A percentile compares a stretch with the other conserved stretches of the same genome.
Evolutionary conservation across 1,284 basidiomycete species (phyloP).

Genomic region (Heterobasidion occidentale): DNA sequence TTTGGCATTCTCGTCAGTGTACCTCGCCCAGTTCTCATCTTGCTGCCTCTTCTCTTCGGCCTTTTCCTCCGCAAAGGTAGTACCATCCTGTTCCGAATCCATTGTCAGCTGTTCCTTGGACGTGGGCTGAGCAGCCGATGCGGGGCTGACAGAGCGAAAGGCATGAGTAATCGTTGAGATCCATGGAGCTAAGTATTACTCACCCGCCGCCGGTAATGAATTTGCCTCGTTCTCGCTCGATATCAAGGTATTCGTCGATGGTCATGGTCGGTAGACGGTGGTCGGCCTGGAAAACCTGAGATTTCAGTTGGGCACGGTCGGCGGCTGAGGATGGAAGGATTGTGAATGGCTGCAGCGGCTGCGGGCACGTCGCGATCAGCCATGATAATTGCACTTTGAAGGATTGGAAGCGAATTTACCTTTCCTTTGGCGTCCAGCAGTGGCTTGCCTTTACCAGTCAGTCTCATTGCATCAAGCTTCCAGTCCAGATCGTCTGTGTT

Average conservation of each 20-base stretch:
- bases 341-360: slow-evolving; percentile 85
- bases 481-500: slow-evolving; percentile 48
- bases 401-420: slow-evolving; percentile 29
- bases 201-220: slow-evolving; percentile 85
- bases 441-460: slow-evolving; percentile 40
- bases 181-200: slow-evolving; percentile 19
- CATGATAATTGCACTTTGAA: neutral
- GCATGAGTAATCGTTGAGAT: slow-evolving; percentile 5
- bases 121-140: slow-evolving; percentile 60
- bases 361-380: neutral
- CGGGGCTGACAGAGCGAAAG: slow-evolving; percentile 39
- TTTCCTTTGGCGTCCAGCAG: slow-evolving; percentile 71
- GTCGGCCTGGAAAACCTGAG: slow-evolving; percentile 82
- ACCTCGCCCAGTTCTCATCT: slow-evolving; percentile 84
- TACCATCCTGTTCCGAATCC: slow-evolving; percentile 82
- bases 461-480: slow-evolving; percentile 59
- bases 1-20: slow-evolving; percentile 71
- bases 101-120: slow-evolving; percentile 71
- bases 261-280: slow-evolving; percentile 93
- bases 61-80: slow-evolving; percentile 59
- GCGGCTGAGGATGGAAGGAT: slow-evolving; percentile 71
- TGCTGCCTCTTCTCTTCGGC: slow-evolving; percentile 73
- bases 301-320: slow-evolving; percentile 64
- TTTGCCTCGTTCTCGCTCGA: slow-evolving; percentile 80
- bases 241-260: slow-evolving; percentile 90